Evolutionary conservation across 2,329 filamentous ascomycete genomes (phyloP).

Genomic region (Sphaerostilbella broomeana): DNA sequence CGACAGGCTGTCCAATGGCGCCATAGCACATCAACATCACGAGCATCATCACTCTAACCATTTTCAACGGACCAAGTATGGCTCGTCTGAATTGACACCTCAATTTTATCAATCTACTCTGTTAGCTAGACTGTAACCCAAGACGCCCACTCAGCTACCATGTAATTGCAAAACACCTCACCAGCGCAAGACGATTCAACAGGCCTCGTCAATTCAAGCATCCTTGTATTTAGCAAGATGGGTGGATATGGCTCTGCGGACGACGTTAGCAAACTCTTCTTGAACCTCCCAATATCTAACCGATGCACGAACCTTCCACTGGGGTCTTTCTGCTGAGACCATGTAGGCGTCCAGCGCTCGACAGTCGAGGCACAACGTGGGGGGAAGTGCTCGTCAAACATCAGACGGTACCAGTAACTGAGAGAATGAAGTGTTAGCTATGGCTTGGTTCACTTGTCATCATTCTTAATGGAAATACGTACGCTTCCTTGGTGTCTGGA

Average conservation of each 20-base stretch:
- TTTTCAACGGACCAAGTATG: not conserved
- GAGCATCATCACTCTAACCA: not conserved
- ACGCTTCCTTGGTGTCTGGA: slow-evolving; percentile 95
- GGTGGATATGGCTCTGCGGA: slow-evolving; percentile 63
- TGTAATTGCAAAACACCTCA: not conserved
- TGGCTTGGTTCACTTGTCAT: too few relatives aligned
- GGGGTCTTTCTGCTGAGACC: slow-evolving; percentile 93
- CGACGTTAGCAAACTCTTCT: not conserved
- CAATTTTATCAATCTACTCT: not conserved
- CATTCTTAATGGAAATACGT: slow-evolving; percentile 29
- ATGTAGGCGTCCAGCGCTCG: slow-evolving; percentile 93
- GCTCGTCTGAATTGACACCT: slow-evolving; percentile 1
- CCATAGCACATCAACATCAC: slow-evolving; percentile 4
- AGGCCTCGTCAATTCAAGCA: slow-evolving; percentile 24
- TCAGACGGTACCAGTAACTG: slow-evolving; percentile 92
- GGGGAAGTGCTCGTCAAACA: slow-evolving; percentile 99
- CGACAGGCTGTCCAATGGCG: slow-evolving; percentile 1
- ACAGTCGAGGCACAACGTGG: slow-evolving; percentile 85
- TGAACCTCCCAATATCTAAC: not conserved
- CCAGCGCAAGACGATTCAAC: not conserved
- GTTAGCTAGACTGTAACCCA: not conserved
- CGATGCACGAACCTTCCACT: slow-evolving; percentile 63
- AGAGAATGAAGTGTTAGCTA: slow-evolving; percentile 20
- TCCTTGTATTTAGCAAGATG: slow-evolving; percentile 68
- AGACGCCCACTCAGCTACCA: not conserved